phyloP scores from a whole-genome alignment of 2,329 filamentous ascomycete species.

The Rutstroemia sp. region DNA sequence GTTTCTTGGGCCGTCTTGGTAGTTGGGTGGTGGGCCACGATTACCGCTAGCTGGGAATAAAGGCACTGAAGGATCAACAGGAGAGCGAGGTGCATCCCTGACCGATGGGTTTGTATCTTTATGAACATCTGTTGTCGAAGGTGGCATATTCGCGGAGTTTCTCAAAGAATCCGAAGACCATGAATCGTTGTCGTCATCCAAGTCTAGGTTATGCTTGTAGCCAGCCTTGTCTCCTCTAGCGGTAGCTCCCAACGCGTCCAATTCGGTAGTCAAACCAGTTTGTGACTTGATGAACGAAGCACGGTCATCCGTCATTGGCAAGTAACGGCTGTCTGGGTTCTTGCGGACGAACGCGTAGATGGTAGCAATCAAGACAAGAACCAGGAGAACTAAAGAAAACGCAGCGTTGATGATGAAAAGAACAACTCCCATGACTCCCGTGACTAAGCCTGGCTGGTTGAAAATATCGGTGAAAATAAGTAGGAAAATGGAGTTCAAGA shows the following conservation, averaged over 20 bases:
- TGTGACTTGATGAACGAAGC: conserved; percentile 97
- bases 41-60: conserved; percentile 38
- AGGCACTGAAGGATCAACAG: conserved; percentile 43
- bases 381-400: conserved; percentile 72
- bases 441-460: conserved; percentile 73
- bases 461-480: conserved; percentile 86
- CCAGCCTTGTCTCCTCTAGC: conserved; percentile 73
- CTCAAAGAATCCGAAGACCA: conserved; percentile 52
- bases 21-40: conserved; percentile 28
- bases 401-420: conserved; percentile 84
- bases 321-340: conserved; percentile 91
- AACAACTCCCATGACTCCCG: conserved; percentile 80
- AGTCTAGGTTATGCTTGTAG: conserved; percentile 50
- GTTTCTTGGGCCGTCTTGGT: conserved; percentile 23
- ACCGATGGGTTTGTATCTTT: conserved; percentile 12
- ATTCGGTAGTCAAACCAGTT: conserved; percentile 77
- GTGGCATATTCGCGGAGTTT: conserved; percentile 34
- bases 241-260: conserved; percentile 83
- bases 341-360: conserved; percentile 78
- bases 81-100: conserved; percentile 36
- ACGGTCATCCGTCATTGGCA: conserved; percentile 93
- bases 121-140: conserved; percentile 25
- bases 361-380: conserved; percentile 74
- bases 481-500: conserved; percentile 82
- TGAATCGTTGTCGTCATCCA: conserved; percentile 66